Base-by-base conservation (phyloP, 164 flowering plant genomes). In the Aristolochia contorta region DNA sequence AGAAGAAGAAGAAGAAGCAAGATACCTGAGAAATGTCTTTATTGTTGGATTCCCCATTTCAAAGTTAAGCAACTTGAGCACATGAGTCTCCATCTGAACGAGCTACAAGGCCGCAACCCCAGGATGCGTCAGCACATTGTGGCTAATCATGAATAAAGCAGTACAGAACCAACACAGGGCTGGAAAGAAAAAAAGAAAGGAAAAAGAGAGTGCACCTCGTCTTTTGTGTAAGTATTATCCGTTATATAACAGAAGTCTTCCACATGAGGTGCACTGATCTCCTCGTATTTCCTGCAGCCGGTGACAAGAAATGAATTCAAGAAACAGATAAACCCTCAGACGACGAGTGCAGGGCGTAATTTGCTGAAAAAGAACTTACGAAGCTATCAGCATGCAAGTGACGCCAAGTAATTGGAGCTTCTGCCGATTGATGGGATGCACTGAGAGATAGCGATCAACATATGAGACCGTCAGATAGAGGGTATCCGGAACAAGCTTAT, bases 221-320 rank as follows among this genome's bases (percentile, higher is more conserved):
- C 72, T 58, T 75, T 85, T 3, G 80, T 77, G 74, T 86, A 88
- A 24, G 92, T 80, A 63, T 91, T 89, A 62, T 90, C 99, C 3
- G 99, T 94, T 60, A 91, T 88, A 62, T 80, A 84, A 63, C 89
- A 84, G 60, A 91, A 87, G 32, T 85, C 91, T 46, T 83, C 93
- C 30, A 87, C 89, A 62, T 81, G 77, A 27, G 95, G 96, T 56
- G 97, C 93, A 50, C 67, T 82, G 60, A 86, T 91, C 69, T 94
- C 99, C 67, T 94, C 99, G 60, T 88, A 88, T 65, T 94, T 94
- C 37, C 98, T 93, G 68, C 32, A 68, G 30, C 21, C 51, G 24
- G 3, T 13, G 4, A n/a, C 25, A 50, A 16, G 1, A 21, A 51
- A 58, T 8, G 18, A 56, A 24, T 16, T 10, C 2, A 12, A 54